A percentile compares a stretch with the other conserved stretches of the same genome.
phyloP scores from a whole-genome alignment of 805 yeast genomes.

The Yarrowia sp. region DNA sequence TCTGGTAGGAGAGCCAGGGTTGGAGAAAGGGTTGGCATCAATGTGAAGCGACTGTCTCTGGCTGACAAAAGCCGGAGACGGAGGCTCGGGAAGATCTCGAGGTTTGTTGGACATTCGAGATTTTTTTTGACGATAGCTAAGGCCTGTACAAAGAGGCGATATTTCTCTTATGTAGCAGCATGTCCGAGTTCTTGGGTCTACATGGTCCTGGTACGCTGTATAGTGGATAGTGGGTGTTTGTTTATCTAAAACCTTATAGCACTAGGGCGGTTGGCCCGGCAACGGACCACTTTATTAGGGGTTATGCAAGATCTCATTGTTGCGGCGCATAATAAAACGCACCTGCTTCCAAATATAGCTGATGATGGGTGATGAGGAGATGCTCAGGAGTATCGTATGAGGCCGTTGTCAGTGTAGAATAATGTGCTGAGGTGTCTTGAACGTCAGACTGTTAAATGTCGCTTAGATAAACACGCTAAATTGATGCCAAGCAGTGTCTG shows the following conservation, averaged over 20 bases:
- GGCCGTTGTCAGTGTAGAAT: background rate
- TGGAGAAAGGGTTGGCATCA: slow-evolving; percentile 27
- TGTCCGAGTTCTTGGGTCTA: background rate
- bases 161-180: slow-evolving; percentile 19
- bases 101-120: slow-evolving; percentile 22
- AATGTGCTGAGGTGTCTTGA: background rate
- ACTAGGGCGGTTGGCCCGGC: background rate
- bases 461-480: no score
- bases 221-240: background rate
- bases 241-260: slow-evolving; percentile 9
- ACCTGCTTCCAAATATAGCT: background rate
- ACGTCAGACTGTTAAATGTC: no score
- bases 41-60: slow-evolving; percentile 24
- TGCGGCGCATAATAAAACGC: background rate
- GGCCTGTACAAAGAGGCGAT: slow-evolving; percentile 9
- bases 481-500: no score
- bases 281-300: background rate
- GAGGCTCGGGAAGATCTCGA: slow-evolving; percentile 26
- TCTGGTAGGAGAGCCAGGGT: slow-evolving; percentile 27
- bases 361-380: background rate
- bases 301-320: slow-evolving; percentile 12
- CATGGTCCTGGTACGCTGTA: slow-evolving; percentile 12
- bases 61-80: slow-evolving; percentile 26
- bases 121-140: background rate
- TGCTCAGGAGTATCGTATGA: background rate